Evolutionary conservation across 2,329 filamentous ascomycete species (phyloP), one percentile per base, ranked within the genome.

Genomic region (Tricladium varicosporioides): DNA sequence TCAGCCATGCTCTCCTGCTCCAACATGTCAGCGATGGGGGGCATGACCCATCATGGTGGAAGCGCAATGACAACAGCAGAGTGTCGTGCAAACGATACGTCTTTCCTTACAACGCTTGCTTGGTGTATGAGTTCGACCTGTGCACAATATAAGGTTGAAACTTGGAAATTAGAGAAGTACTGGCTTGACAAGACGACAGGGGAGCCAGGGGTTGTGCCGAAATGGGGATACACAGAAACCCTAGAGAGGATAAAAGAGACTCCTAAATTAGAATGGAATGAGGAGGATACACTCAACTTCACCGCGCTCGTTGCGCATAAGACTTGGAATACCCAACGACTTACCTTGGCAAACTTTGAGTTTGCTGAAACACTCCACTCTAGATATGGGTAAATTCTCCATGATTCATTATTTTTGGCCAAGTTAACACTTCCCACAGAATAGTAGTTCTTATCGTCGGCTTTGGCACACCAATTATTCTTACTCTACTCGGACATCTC

Each of bases 121-220:
- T 71, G 59, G 57, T 71, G 70, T 51, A 61, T 72, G 45, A 54
- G 63, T 16, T 51, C 48, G 11, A 65, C 58, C 33, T 72, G 69
- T 51, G 55, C 53, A 14, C 19, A 56, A 13, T 33, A 31, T 11
- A 45, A 60, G 7, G 53, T 65, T 5, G 46, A 57, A 5, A 45
- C 60, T 10, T 68, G 56, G 52, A 58, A 60, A 27, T 49, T 69
- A 11, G 65, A 70, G 56, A 44, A 53, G 7, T 68, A 63, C 53
- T 70, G 68, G 69, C 63, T 57, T 13, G 54, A 57, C 1, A 27
- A 65, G 40, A 58, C 57, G 13, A 67, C 66, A 1, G 62, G 60
- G 2, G 54, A 64, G 47, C 13, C 40, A 18, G 49, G 53, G 8
- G 57, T 66, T 4, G 31, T 42, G 10, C 56, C 66, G 10, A 68